Evolutionary conservation across 1,284 basidiomycete genomes (phyloP).

Genomic region (Puccinia novopanici): DNA sequence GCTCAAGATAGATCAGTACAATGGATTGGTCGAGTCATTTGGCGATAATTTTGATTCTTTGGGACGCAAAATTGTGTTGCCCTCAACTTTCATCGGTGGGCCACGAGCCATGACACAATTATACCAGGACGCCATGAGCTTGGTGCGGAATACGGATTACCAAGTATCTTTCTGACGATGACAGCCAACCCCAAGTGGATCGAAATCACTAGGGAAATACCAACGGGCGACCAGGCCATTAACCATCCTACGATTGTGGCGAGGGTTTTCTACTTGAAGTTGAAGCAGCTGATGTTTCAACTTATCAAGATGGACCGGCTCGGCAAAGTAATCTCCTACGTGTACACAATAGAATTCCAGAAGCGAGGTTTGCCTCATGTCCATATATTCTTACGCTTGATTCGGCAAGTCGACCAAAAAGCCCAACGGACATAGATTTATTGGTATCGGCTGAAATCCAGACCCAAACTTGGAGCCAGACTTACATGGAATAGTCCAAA

Average conservation of each 20-base stretch:
- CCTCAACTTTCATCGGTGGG: no score
- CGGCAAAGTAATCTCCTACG: slow-evolving; percentile 59
- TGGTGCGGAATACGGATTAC: slow-evolving; percentile 58
- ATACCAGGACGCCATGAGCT: no score
- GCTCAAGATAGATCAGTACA: slow-evolving; percentile 54
- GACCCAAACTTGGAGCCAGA: slow-evolving; percentile 60
- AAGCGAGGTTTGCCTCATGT: slow-evolving; percentile 62
- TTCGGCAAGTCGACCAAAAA: no score
- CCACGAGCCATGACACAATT: no score
- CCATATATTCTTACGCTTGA: no score
- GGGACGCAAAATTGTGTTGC: slow-evolving; percentile 57
- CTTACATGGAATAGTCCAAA: slow-evolving; percentile 59
- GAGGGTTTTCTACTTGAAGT: slow-evolving; percentile 63
- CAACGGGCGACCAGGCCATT: slow-evolving; percentile 60
- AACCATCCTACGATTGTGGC: slow-evolving; percentile 64
- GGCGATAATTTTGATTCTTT: not conserved
- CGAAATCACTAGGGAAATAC: slow-evolving; percentile 61
- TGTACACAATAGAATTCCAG: slow-evolving; percentile 65
- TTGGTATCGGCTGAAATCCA: no score
- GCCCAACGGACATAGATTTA: no score
- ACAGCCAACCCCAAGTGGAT: slow-evolving; percentile 61
- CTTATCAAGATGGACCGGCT: slow-evolving; percentile 57
- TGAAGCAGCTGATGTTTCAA: slow-evolving; percentile 56
- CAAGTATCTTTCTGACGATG: slow-evolving; percentile 61
- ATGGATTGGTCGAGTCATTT: slow-evolving; percentile 4